Evolutionary conservation across 139 green algal species (phyloP).

Genomic region (Micromonas commoda): DNA sequence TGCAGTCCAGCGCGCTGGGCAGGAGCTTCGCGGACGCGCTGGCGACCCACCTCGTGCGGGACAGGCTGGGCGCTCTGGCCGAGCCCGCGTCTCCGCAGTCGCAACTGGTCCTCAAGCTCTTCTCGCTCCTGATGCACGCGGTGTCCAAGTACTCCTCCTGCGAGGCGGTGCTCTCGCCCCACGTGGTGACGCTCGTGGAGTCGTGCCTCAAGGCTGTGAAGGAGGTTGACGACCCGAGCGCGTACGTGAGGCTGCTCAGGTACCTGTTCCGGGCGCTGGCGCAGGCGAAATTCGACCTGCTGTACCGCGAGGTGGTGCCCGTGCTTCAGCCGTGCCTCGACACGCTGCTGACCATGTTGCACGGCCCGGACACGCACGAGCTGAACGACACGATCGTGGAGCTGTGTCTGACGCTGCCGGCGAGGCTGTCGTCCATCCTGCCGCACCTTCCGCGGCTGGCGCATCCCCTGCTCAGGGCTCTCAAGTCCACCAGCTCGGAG

Average conservation of each 20-base stretch:
- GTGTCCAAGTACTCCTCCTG: slow-evolving; percentile 42
- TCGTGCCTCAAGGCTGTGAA: slow-evolving; percentile 31
- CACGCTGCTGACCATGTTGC: slow-evolving; percentile 55
- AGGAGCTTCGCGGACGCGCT: slow-evolving; percentile 42
- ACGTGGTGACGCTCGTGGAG: slow-evolving; percentile 45
- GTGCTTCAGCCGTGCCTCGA: slow-evolving; percentile 46
- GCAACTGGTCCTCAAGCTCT: slow-evolving; percentile 43
- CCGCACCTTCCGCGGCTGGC: slow-evolving; percentile 74
- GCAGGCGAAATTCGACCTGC: slow-evolving; percentile 44
- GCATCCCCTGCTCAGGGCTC: slow-evolving; percentile 65
- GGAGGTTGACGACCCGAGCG: slow-evolving; percentile 31
- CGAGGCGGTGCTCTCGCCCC: slow-evolving; percentile 41
- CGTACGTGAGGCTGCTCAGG: slow-evolving; percentile 34
- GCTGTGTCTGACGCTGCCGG: slow-evolving; percentile 78
- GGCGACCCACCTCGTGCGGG: slow-evolving; percentile 40
- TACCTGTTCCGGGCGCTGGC: slow-evolving; percentile 43
- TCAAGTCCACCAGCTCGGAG: slow-evolving; percentile 40
- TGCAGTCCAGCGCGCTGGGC: slow-evolving; percentile 32
- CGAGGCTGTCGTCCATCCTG: slow-evolving; percentile 65
- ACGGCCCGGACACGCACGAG: slow-evolving; percentile 46
- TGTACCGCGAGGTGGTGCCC: slow-evolving; percentile 44
- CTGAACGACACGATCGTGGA: slow-evolving; percentile 62
- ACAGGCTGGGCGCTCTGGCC: slow-evolving; percentile 46
- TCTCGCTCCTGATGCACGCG: slow-evolving; percentile 55
- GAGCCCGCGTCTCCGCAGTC: slow-evolving; percentile 31